A percentile compares a stretch with the other conserved stretches of the same genome.
phyloP scores from a whole-genome alignment of 352 stramenopile species.

The Discostella stelligera region DNA sequence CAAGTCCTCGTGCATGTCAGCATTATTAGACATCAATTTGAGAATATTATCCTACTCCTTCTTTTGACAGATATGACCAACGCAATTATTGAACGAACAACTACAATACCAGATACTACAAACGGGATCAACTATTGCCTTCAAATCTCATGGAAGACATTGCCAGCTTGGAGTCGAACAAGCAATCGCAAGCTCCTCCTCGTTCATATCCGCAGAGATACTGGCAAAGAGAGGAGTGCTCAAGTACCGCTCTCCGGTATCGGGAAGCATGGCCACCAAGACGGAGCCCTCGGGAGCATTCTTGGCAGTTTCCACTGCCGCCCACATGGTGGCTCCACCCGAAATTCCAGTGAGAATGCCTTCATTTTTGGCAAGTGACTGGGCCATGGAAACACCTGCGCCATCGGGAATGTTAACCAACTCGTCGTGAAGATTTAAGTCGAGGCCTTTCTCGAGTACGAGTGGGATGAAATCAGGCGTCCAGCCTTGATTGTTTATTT shows the following conservation, averaged over 20 bases:
- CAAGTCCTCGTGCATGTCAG: too few relatives aligned
- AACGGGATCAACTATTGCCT: not conserved
- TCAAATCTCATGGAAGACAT: not conserved
- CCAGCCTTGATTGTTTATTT: constrained; percentile 28
- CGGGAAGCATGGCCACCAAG: constrained; percentile 75
- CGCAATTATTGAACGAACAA: too few relatives aligned
- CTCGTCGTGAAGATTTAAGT: constrained; percentile 48
- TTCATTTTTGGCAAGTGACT: constrained; percentile 72
- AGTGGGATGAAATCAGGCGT: constrained; percentile 67
- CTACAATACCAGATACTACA: too few relatives aligned
- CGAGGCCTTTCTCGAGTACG: constrained; percentile 46
- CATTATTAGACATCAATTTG: not conserved
- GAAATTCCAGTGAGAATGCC: constrained; percentile 80
- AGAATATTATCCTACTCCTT: not conserved
- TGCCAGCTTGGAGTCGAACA: constrained; percentile 28
- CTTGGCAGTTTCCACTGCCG: constrained; percentile 75
- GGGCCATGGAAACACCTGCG: constrained; percentile 51
- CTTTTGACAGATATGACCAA: too few relatives aligned
- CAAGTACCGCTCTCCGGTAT: constrained; percentile 82
- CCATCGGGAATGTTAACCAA: constrained; percentile 35
- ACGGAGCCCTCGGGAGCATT: constrained; percentile 59
- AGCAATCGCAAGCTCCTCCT: constrained; percentile 74
- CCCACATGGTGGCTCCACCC: constrained; percentile 68
- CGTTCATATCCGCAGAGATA: constrained; percentile 81
- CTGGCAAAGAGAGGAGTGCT: constrained; percentile 77